These are phyloP conservation scores for Globisporangium perplexum DNA, from an alignment of 352 stramenopile genomes.

Conservation along the genomic window DNA sequence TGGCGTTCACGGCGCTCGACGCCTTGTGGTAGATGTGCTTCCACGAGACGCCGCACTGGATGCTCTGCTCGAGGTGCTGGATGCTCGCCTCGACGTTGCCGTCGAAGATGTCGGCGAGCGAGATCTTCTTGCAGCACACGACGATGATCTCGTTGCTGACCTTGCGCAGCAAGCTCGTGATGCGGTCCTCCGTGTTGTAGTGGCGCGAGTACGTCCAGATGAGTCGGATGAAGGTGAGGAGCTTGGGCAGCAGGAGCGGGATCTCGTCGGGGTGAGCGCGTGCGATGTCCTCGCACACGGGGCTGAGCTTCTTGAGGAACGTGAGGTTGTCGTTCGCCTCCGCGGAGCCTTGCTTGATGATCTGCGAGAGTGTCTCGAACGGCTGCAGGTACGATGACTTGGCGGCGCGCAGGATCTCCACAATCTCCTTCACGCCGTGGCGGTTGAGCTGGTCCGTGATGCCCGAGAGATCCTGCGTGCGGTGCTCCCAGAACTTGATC, in stretches of 20 bases:
- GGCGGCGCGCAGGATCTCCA: slow-evolving; percentile 77
- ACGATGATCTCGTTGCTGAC: slow-evolving; percentile 94
- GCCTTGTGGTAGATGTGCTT: slow-evolving; percentile 86
- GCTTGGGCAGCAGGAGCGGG: slow-evolving; percentile 84
- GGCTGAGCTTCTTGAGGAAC: slow-evolving; percentile 91
- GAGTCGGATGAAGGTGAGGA: slow-evolving; percentile 92
- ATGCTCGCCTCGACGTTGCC: slow-evolving; percentile 90
- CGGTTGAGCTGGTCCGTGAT: slow-evolving; percentile 93
- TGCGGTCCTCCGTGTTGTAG: slow-evolving; percentile 94
- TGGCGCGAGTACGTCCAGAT: slow-evolving; percentile 92
- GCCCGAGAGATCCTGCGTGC: slow-evolving; percentile 89
- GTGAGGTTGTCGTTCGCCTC: slow-evolving; percentile 94
- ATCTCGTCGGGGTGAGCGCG: slow-evolving; percentile 86
- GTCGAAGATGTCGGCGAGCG: slow-evolving; percentile 89
- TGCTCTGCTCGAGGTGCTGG: slow-evolving; percentile 87
- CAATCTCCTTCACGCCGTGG: slow-evolving; percentile 87
- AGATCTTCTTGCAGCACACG: slow-evolving; percentile 87
- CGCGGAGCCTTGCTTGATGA: slow-evolving; percentile 89
- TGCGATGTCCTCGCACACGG: slow-evolving; percentile 87
- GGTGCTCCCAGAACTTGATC: slow-evolving; percentile 94
- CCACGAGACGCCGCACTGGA: slow-evolving; percentile 91
- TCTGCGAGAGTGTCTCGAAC: slow-evolving; percentile 90
- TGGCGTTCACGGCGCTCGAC: slow-evolving; percentile 52
- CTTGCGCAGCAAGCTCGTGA: slow-evolving; percentile 91
- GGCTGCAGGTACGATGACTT: slow-evolving; percentile 93